phyloP scores from a whole-genome alignment of 805 yeast genomes.

The Metschnikowia vanudenii region DNA sequence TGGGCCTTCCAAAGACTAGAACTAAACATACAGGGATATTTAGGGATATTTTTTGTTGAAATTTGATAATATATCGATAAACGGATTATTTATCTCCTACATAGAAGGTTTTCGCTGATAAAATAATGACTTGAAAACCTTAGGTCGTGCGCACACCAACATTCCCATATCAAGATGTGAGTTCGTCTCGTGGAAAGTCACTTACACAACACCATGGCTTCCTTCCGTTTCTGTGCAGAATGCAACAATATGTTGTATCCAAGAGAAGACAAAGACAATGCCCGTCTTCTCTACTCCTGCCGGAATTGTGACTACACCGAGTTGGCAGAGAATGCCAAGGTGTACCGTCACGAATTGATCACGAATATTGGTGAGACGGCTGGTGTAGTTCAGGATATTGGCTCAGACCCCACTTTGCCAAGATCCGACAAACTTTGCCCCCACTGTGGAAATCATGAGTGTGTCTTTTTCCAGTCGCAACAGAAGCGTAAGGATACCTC shows the following conservation, averaged over 20 bases:
- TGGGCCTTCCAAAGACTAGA: neutral
- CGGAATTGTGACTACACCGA: slow-evolving; percentile 94
- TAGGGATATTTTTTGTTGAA: neutral
- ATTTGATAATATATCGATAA: too few relatives aligned
- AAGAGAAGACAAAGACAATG: slow-evolving; percentile 82
- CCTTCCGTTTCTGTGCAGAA: slow-evolving; percentile 93
- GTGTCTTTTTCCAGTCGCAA: slow-evolving; percentile 96
- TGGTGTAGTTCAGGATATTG: slow-evolving; percentile 94
- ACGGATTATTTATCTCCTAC: too few relatives aligned
- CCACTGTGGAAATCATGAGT: slow-evolving; percentile 78
- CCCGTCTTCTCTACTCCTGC: slow-evolving; percentile 81
- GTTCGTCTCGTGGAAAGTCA: neutral
- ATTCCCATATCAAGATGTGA: slow-evolving; percentile 1
- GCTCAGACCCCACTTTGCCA: slow-evolving; percentile 96
- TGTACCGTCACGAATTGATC: slow-evolving; percentile 88
- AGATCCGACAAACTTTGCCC: slow-evolving; percentile 94
- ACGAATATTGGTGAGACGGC: slow-evolving; percentile 94
- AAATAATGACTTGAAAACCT: neutral
- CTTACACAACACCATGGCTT: slow-evolving; percentile 57
- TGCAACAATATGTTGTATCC: slow-evolving; percentile 99
- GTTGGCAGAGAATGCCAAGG: slow-evolving; percentile 81
- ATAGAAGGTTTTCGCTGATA: too few relatives aligned
- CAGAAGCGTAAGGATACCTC: slow-evolving; percentile 93
- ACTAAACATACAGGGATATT: neutral
- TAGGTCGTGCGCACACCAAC: slow-evolving; percentile 6